Evolutionary conservation across 2,329 filamentous ascomycete species (phyloP).

Genomic region (Cladosporium sp.): DNA sequence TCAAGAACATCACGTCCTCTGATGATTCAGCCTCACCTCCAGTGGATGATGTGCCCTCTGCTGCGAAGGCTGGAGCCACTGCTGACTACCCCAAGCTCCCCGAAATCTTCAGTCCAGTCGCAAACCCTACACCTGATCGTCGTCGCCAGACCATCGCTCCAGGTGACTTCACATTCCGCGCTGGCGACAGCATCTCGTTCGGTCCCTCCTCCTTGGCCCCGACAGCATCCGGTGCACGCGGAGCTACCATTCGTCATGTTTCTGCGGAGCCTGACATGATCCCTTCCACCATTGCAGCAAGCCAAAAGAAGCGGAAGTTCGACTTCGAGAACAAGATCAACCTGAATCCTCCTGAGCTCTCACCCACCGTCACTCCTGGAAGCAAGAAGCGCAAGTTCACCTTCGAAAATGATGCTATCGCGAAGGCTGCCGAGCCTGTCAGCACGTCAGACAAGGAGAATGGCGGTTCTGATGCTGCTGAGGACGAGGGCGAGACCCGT

Average conservation of each 20-base stretch:
- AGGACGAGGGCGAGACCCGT: conserved; percentile 28
- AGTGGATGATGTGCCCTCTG: conserved; percentile 3
- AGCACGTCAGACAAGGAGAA: conserved; percentile 47
- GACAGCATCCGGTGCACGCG: conserved; percentile 34
- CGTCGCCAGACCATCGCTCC: conserved; percentile 39
- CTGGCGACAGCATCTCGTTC: conserved; percentile 47
- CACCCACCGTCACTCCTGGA: conserved; percentile 20
- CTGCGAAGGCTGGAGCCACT: conserved; percentile 18
- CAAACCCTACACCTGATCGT: conserved; percentile 35
- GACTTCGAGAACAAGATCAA: conserved; percentile 38
- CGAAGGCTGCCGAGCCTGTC: conserved; percentile 22
- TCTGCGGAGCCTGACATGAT: conserved; percentile 35
- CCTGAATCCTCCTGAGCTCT: conserved; percentile 27
- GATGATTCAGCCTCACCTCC: conserved; percentile 24
- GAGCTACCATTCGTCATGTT: conserved; percentile 46
- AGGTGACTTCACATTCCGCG: conserved; percentile 51
- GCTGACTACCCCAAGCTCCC: conserved; percentile 25
- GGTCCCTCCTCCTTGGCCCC: conserved; percentile 36
- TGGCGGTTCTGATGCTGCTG: conserved; percentile 34
- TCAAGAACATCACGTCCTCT: conserved; percentile 23
- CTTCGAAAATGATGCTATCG: conserved; percentile 37
- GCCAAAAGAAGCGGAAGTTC: conserved; percentile 49
- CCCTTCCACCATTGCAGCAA: conserved; percentile 41
- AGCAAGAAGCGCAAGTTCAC: conserved; percentile 49
- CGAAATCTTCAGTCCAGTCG: conserved; percentile 25